Evolutionary conservation across 768 basidiomycete species (phyloP), one percentile per base, ranked within the genome.

Genomic region (Rhodocollybia butyracea): DNA sequence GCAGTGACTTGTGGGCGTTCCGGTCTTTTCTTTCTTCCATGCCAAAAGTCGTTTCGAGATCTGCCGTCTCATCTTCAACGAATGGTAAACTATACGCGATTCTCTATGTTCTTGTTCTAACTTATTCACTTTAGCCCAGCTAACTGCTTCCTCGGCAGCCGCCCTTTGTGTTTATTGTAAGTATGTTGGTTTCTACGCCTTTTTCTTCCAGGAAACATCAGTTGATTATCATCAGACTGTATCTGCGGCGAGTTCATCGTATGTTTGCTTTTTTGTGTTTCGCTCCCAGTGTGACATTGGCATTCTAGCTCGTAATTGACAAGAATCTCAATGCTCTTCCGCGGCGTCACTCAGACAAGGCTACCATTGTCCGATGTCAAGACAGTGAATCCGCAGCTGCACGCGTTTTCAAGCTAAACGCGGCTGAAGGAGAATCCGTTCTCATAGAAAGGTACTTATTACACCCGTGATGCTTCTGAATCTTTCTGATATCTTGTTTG

Each of bases 1-100:
- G 38, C 41, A 30, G 34, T 42, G 36, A n/a, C n/a, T n/a, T n/a
- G n/a, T n/a, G n/a, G n/a, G n/a, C n/a, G n/a, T n/a, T n/a, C n/a
- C n/a, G n/a, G n/a, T n/a, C n/a, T n/a, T 34, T 31, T 15, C 22
- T 45, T 24, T 31, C 58, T 47, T 58, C 60, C 56, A 96, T 96
- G 94, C 94, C 94, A 51, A 95, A 95, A 70, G 90, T 97, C 59
- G 82, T 94, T 64, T 93, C 92, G 3, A 83, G 91, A 60, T 94
- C 90, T 39, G 87, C 90, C 3, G 83, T 94, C 57, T 94, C 93
- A 8, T 91, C 92, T 2, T 94, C 92, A 3, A 85, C 91, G 32
- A 89, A 91, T 66, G 90, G 91, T 91, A 50, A 58, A 80, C 70
- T 4, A 39, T 32, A 50, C 21, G 21, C 12, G 3, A 22, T 50